These are phyloP conservation scores for Nakazawaea populi DNA, from an alignment of 805 yeast genomes.

Conservation along the genomic window DNA sequence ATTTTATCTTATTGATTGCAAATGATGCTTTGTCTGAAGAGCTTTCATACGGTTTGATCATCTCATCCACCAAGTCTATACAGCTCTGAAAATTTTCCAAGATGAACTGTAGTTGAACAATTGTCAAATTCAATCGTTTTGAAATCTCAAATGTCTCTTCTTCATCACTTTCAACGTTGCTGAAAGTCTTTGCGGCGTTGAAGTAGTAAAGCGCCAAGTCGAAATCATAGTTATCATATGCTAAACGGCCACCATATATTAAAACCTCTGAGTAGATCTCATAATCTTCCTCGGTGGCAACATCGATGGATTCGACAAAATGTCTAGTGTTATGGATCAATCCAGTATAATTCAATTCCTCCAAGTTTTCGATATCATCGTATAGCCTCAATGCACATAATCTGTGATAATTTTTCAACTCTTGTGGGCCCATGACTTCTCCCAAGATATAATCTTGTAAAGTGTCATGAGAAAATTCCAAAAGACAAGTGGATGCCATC, in stretches of 20 bases:
- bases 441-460: conserved; percentile 27
- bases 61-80: conserved; percentile 27
- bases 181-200: conserved; percentile 26
- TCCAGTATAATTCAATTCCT: conserved; percentile 9
- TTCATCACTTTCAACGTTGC: conserved; percentile 10
- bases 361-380: conserved; percentile 16
- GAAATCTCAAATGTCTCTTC: conserved; percentile 16
- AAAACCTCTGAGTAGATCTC: conserved; percentile 32
- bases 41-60: conserved; percentile 23
- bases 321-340: conserved; percentile 35
- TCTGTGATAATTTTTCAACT: conserved; percentile 28
- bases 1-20: conserved; percentile 30
- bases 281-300: conserved; percentile 29
- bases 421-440: conserved; percentile 20
- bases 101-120: conserved; percentile 26
- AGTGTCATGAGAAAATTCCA: conserved; percentile 35
- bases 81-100: conserved; percentile 28
- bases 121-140: conserved; percentile 23
- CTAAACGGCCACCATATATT: conserved; percentile 36
- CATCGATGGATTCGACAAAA: conserved; percentile 27
- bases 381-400: conserved; percentile 36
- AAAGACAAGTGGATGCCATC: conserved; percentile 30
- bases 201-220: conserved; percentile 34
- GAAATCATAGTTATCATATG: conserved; percentile 37
- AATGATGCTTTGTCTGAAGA: conserved; percentile 29